A percentile compares a stretch with the other conserved stretches of the same genome.
phyloP scores from a whole-genome alignment of 805 yeast species.

The Ogataea neopini region DNA sequence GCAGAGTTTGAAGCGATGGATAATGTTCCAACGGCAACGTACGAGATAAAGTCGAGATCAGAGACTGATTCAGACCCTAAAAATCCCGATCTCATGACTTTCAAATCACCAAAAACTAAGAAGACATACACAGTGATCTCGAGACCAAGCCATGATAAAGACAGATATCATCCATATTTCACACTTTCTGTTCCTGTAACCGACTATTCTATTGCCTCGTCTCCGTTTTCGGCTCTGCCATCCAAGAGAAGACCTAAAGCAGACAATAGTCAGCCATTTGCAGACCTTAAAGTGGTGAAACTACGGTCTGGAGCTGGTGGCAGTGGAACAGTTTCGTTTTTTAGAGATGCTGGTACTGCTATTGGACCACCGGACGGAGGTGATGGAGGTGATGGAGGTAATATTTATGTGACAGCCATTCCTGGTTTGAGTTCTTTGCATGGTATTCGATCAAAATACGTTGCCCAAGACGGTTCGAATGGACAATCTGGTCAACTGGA shows the following conservation, averaged over 20 bases:
- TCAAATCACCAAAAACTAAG: slow-evolving; percentile 16
- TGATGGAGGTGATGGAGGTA: slow-evolving; percentile 95
- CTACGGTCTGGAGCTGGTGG: slow-evolving; percentile 86
- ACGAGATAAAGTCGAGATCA: slow-evolving; percentile 19
- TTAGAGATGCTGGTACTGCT: slow-evolving; percentile 80
- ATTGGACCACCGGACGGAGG: slow-evolving; percentile 99
- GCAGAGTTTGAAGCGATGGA: slow-evolving; percentile 13
- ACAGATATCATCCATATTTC: slow-evolving; percentile 23
- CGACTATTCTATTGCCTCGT: slow-evolving; percentile 36
- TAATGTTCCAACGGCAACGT: slow-evolving; percentile 23
- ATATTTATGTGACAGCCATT: slow-evolving; percentile 79
- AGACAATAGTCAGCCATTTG: slow-evolving; percentile 43
- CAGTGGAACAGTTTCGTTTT: slow-evolving; percentile 80
- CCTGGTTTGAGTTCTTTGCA: slow-evolving; percentile 72
- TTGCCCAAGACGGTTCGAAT: slow-evolving; percentile 67
- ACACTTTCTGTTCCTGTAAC: slow-evolving; percentile 34
- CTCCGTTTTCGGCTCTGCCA: slow-evolving; percentile 40
- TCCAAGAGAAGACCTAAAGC: slow-evolving; percentile 45
- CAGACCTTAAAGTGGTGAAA: slow-evolving; percentile 69
- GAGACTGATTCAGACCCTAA: slow-evolving; percentile 26
- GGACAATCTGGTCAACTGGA: slow-evolving; percentile 81
- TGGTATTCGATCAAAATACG: slow-evolving; percentile 62
- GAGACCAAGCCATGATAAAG: slow-evolving; percentile 11
- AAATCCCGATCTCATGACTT: slow-evolving; percentile 10
- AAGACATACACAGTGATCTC: slow-evolving; percentile 18